These are phyloP conservation scores for Vitis riparia DNA, from an alignment of 164 flowering plant genomes.

Conservation along the genomic window DNA sequence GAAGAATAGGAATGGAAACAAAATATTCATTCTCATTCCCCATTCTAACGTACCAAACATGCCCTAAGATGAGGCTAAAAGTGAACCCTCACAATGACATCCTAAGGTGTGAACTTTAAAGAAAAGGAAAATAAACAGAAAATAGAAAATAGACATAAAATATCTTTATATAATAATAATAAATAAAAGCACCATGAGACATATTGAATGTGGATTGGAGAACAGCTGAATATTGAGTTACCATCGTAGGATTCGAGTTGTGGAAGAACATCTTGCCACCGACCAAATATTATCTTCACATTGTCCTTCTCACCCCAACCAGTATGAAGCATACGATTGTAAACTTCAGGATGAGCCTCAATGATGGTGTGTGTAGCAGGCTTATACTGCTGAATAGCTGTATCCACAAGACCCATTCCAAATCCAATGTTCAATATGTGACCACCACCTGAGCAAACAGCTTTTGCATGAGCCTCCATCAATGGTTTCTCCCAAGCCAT, in stretches of 20 bases:
- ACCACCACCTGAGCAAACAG: conserved; percentile 78
- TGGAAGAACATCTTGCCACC: conserved; percentile 96
- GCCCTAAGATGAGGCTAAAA: too few species aligned
- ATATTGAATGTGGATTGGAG: not conserved
- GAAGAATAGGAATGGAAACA: too few species aligned
- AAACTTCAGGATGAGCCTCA: conserved; percentile 94
- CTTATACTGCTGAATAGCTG: conserved; percentile 79
- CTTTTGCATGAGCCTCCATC: conserved; percentile 98
- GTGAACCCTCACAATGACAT: too few species aligned
- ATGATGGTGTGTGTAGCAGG: conserved; percentile 75
- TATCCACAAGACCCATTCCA: conserved; percentile 99
- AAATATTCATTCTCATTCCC: too few species aligned
- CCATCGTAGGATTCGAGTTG: conserved; percentile 91
- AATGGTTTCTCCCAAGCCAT: conserved; percentile 99
- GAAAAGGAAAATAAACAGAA: too few species aligned
- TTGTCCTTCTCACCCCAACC: conserved; percentile 93
- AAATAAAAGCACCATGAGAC: not conserved
- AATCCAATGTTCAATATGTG: conserved; percentile 82
- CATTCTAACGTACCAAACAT: too few species aligned
- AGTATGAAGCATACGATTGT: conserved; percentile 68
- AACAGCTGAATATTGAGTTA: conserved; percentile 19
- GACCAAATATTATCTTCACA: conserved; percentile 81
- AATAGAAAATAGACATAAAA: not conserved
- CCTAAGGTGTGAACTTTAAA: too few species aligned
- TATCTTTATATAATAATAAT: not conserved